Conservation (phyloP, 495 filamentous ascomycete species). For the Immersiella caudata region DNA sequence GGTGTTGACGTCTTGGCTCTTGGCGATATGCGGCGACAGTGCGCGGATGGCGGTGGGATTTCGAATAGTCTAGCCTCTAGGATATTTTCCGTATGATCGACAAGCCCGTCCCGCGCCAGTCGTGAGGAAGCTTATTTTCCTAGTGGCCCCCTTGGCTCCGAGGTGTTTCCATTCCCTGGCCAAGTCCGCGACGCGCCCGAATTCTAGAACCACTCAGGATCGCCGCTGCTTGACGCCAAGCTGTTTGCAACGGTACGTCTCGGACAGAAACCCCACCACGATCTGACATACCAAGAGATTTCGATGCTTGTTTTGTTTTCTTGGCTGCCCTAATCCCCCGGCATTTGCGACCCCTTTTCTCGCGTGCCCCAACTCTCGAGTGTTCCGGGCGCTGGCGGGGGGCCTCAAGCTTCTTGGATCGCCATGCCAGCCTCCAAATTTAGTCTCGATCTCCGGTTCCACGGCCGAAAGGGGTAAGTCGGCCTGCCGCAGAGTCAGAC, state of each 20-base stretch:
- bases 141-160: neutral
- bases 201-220: neutral
- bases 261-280: neutral
- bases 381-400: neutral
- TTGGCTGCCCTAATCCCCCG: neutral
- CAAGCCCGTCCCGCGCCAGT: neutral
- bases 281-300: neutral
- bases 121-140: neutral
- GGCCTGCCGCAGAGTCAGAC: neutral
- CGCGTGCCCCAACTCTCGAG: neutral
- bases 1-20: neutral
- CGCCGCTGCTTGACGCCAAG: neutral
- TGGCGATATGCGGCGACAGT: constrained; percentile 1
- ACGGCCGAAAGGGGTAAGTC: neutral
- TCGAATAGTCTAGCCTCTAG: neutral
- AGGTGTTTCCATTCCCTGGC: neutral
- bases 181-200: neutral
- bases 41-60: neutral
- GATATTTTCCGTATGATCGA: neutral
- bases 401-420: neutral
- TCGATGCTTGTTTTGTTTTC: neutral
- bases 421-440: neutral
- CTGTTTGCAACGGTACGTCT: neutral
- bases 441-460: neutral
- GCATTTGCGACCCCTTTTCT: too few species aligned